phyloP scores from a whole-genome alignment of 257 asterid species.

The Orobanche coerulescens region DNA sequence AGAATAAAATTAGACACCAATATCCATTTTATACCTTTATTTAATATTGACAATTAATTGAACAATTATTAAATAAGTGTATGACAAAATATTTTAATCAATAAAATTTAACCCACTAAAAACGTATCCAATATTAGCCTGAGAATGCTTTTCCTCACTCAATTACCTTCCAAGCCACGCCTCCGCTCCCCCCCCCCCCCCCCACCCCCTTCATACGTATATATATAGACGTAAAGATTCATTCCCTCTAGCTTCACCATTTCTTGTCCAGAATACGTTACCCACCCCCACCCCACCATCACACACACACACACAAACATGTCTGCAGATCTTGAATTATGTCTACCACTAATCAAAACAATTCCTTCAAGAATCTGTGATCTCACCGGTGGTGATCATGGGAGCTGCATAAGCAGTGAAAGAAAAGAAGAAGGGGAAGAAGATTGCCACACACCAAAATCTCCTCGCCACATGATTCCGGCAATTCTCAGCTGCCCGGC shows the following conservation, averaged over 20 bases:
- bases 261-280: no score
- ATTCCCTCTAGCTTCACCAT: constrained; percentile 18
- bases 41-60: no score
- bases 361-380: constrained; percentile 1
- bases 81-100: no score
- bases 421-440: not conserved
- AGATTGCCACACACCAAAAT: constrained; percentile 40
- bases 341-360: constrained; percentile 29
- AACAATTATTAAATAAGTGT: no score
- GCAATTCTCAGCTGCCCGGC: constrained; percentile 43
- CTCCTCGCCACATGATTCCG: constrained; percentile 44
- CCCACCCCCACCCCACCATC: no score
- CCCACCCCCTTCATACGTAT: not conserved
- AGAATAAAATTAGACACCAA: no score
- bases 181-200: constrained; percentile 4
- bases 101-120: no score
- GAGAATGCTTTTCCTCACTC: constrained; percentile 19
- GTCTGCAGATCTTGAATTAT: constrained; percentile 44
- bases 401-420: not conserved
- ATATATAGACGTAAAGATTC: constrained; percentile 26
- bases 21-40: no score
- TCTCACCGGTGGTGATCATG: not conserved
- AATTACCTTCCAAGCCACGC: constrained; percentile 42
- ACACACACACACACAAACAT: constrained; percentile 20
- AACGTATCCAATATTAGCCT: not conserved